Evolutionary conservation across 1,284 basidiomycete genomes (phyloP).

Genomic region (Exobasidium cylindrosporum): DNA sequence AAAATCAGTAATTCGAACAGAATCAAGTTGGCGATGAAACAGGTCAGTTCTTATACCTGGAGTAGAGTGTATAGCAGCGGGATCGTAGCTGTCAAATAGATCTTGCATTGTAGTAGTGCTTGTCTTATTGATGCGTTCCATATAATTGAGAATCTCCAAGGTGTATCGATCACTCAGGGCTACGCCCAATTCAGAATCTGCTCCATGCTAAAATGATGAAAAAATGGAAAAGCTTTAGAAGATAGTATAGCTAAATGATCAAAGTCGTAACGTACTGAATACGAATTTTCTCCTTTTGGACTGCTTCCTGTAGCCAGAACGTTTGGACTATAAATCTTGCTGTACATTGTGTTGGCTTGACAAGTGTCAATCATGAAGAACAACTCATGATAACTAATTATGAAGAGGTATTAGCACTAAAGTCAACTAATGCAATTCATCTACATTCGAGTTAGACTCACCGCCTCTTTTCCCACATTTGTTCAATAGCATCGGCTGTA

Average conservation of each 20-base stretch:
- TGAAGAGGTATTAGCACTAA: too few species aligned
- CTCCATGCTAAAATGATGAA: slow-evolving; percentile 67
- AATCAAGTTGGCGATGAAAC: slow-evolving; percentile 67
- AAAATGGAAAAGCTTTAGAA: too few species aligned
- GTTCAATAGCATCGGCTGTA: slow-evolving; percentile 85
- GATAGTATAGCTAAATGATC: too few species aligned
- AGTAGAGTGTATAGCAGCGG: slow-evolving; percentile 72
- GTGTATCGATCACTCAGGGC: slow-evolving; percentile 94
- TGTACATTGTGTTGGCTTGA: slow-evolving; percentile 93
- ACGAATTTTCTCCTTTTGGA: slow-evolving; percentile 83
- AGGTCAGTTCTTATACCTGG: slow-evolving; percentile 83
- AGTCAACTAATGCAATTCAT: too few species aligned
- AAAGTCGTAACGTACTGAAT: slow-evolving; percentile 65
- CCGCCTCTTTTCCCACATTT: slow-evolving; percentile 92
- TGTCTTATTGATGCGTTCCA: slow-evolving; percentile 90
- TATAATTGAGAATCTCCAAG: slow-evolving; percentile 82
- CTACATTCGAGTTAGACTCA: background rate
- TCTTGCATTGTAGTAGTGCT: slow-evolving; percentile 76
- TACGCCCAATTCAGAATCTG: slow-evolving; percentile 88
- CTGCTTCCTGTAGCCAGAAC: slow-evolving; percentile 91
- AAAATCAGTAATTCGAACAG: slow-evolving; percentile 87
- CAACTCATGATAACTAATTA: slow-evolving; percentile 84
- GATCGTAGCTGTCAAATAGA: slow-evolving; percentile 78
- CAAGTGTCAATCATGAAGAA: slow-evolving; percentile 99
- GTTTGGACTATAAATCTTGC: slow-evolving; percentile 91